Evolutionary conservation across 805 yeast species (phyloP).

Genomic region (Sungouiella blattae): DNA sequence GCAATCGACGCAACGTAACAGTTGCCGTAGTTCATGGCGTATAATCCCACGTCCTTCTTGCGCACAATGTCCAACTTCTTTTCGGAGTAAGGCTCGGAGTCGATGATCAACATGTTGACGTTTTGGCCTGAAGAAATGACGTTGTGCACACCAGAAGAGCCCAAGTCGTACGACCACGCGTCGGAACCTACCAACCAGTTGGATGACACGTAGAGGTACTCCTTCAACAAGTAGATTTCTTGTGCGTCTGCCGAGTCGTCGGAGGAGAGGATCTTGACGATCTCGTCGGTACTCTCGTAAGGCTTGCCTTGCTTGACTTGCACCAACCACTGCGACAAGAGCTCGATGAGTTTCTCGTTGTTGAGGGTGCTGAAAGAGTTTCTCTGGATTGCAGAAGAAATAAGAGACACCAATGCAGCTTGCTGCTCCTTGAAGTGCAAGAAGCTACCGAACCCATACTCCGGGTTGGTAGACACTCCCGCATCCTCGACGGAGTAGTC

Average conservation of each 20-base stretch:
- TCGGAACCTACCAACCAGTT: conserved; percentile 92
- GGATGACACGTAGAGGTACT: conserved; percentile 46
- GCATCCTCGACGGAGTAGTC: conserved; percentile 46
- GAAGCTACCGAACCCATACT: conserved; percentile 80
- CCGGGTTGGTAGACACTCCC: conserved; percentile 60
- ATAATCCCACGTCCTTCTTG: conserved; percentile 89
- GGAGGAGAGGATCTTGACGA: conserved; percentile 35
- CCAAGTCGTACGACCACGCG: conserved; percentile 92
- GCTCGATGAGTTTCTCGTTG: conserved; percentile 49
- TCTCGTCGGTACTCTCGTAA: conserved; percentile 27
- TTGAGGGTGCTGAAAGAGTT: conserved; percentile 41
- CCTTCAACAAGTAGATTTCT: conserved; percentile 44
- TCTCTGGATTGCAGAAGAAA: conserved; percentile 44
- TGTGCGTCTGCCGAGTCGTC: conserved; percentile 42
- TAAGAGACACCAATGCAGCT: conserved; percentile 40
- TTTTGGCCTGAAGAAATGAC: conserved; percentile 72
- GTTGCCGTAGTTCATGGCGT: conserved; percentile 89
- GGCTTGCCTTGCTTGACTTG: conserved; percentile 39
- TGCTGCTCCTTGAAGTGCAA: conserved; percentile 55
- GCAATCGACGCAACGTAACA: conserved; percentile 94
- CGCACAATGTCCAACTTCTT: conserved; percentile 47
- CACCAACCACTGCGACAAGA: conserved; percentile 69
- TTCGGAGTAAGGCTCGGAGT: conserved; percentile 67
- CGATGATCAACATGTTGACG: conserved; percentile 81
- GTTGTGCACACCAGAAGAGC: conserved; percentile 87